phyloP scores from a whole-genome alignment of 139 green algal species.

The Chlamydomonas sp. region DNA sequence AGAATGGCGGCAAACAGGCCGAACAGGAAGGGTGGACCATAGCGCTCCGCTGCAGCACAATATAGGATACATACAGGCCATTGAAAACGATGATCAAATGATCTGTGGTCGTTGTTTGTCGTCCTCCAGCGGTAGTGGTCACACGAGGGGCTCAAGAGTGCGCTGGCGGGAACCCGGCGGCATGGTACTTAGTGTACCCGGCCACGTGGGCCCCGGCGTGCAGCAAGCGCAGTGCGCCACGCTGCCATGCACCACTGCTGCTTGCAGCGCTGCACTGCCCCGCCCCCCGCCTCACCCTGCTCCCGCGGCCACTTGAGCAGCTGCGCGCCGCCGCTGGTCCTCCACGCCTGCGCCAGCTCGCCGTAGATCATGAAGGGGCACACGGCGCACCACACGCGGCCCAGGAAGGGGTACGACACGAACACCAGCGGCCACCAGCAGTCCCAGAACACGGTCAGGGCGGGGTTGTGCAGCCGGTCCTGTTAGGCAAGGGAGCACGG shows the following conservation, averaged over 20 bases:
- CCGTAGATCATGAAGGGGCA: constrained; percentile 93
- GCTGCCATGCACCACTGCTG: background rate
- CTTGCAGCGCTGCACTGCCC: background rate
- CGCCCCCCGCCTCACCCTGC: constrained; percentile 18
- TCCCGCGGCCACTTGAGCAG: constrained; percentile 80
- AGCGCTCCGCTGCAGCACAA: constrained; percentile 57
- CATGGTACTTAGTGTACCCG: too few species aligned
- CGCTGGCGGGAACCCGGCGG: background rate
- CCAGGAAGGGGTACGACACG: constrained; percentile 81
- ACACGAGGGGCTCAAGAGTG: background rate
- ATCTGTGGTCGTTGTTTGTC: background rate
- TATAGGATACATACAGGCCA: background rate
- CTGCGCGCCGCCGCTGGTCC: constrained; percentile 53
- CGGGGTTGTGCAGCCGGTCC: constrained; percentile 78
- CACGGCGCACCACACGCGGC: constrained; percentile 83
- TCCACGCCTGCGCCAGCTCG: constrained; percentile 77
- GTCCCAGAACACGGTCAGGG: constrained; percentile 82
- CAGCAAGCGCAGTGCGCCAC: background rate
- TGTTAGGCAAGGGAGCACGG: constrained; percentile 29
- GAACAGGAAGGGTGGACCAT: constrained; percentile 77
- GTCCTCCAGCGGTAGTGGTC: too few species aligned
- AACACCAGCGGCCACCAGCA: constrained; percentile 87
- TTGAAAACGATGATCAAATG: background rate
- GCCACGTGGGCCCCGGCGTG: background rate
- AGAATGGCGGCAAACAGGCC: constrained; percentile 83